Base-by-base conservation (phyloP, 1,284 basidiomycete species). In the Fomitiporia mediterranea region DNA sequence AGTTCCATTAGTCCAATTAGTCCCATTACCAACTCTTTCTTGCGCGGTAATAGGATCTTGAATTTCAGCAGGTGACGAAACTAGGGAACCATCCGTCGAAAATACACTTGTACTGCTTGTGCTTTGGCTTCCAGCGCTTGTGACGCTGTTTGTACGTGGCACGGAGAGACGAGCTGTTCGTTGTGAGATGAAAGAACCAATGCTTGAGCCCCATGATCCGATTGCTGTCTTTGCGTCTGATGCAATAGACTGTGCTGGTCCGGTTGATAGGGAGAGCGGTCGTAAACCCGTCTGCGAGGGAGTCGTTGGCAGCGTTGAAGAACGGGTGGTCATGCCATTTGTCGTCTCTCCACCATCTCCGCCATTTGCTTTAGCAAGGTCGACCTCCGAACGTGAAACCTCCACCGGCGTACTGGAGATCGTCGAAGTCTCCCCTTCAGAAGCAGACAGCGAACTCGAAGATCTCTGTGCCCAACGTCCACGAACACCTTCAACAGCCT, bases 401-500 rank as follows among this genome's bases (percentile, higher is more conserved):
- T 82, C 81, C 9, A 78, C 71, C 19, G 76, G 72, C 15, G 74
- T 70, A 60, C 70, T 74, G 8, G 71, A 67, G 4, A 68, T 62
- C 40, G 56, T 64, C 15, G 58, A 55, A 55, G 37, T 34, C 25
- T 49, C 51, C 21, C 59, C 43, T 57, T 61, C 47, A 56, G 51
- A 65, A 2, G 69, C 64, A 3, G 69, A 66, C 9, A 69, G 64
- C 2, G 74, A 70, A 48, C 69, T 71, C 5, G 72, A 63, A 30
- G 72, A 68, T 21, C 83, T 76, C 57, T 77, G 76, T 32, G 80
- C 72, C 84, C 86, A 89, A 42, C 86, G 75, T 34, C 76, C 88
- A n/a, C 84, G 78, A 15, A 94, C 87, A 30, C 91, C 91, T 65
- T 91, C 91, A 19, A 94, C 84, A 0, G 91, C 91, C 61, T 86